phyloP scores from a whole-genome alignment of 495 filamentous ascomycete genomes.

The Endocarpon pusillum region DNA sequence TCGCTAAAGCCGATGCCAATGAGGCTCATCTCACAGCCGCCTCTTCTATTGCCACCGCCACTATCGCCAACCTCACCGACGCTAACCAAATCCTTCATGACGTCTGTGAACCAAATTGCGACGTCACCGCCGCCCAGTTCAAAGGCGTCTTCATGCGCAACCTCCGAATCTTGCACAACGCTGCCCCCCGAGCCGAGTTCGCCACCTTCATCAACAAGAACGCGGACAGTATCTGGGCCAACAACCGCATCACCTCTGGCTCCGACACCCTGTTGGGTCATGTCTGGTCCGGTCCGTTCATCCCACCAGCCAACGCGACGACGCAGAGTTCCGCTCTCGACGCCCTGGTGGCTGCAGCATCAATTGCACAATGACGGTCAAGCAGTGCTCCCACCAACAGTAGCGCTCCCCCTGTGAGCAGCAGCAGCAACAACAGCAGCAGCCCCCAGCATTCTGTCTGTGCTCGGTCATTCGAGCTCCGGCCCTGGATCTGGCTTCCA shows the following conservation, averaged over 20 bases:
- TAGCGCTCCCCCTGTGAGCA: too few species aligned
- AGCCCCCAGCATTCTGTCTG: too few species aligned
- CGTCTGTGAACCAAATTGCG: conserved; percentile 45
- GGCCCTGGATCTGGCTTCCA: too few species aligned
- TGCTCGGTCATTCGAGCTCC: too few species aligned
- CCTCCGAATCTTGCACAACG: conserved; percentile 37
- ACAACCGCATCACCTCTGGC: conserved; percentile 30
- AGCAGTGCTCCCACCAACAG: too few species aligned
- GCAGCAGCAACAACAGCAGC: too few species aligned
- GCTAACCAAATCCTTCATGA: conserved; percentile 42
- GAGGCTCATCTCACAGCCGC: conserved; percentile 35
- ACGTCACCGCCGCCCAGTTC: conserved; percentile 48
- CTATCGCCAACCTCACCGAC: conserved; percentile 36
- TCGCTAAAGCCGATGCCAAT: conserved; percentile 37
- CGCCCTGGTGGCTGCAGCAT: conserved; percentile 48
- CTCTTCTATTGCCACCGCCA: conserved; percentile 45
- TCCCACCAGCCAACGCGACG: conserved; percentile 26
- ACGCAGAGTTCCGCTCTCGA: conserved; percentile 55
- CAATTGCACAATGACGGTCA: conserved; percentile 10
- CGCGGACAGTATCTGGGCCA: conserved; percentile 49
- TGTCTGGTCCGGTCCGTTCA: conserved; percentile 40
- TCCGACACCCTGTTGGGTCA: conserved; percentile 31
- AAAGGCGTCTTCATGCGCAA: conserved; percentile 69
- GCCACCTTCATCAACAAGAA: conserved; percentile 39
- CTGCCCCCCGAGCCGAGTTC: conserved; percentile 31